Evolutionary conservation across 345 rosid genomes (phyloP).

Genomic region (Rhodamnia rubescens): DNA sequence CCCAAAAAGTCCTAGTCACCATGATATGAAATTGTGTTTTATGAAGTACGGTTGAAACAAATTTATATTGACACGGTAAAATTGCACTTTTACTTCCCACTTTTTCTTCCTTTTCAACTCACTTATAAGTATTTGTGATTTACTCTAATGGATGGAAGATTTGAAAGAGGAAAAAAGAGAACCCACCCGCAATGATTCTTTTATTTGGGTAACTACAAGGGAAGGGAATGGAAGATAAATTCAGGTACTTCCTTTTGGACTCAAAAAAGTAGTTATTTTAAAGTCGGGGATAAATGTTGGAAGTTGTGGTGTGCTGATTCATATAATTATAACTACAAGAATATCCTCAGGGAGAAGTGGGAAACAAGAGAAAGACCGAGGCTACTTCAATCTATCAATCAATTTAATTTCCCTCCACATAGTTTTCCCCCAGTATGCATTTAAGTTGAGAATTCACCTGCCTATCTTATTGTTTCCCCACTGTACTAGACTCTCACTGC

Average conservation of each 20-base stretch:
- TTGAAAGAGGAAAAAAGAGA: neutral
- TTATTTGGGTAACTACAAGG: neutral
- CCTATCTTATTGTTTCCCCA: neutral
- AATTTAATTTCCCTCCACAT: neutral
- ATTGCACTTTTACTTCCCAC: neutral
- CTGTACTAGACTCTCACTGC: neutral
- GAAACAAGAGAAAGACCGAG: neutral
- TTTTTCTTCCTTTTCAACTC: neutral
- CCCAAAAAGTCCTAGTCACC: neutral
- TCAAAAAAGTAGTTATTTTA: neutral
- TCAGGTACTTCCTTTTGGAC: neutral
- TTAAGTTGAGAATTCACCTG: neutral
- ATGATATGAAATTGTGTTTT: neutral
- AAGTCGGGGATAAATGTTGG: neutral
- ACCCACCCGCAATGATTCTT: neutral
- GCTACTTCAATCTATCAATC: neutral
- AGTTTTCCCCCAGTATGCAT: neutral
- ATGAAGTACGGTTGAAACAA: neutral
- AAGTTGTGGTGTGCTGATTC: neutral
- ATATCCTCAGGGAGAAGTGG: neutral
- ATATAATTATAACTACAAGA: neutral
- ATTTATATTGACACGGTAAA: neutral
- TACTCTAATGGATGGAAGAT: neutral
- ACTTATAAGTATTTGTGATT: neutral
- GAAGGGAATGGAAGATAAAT: neutral